A percentile compares a stretch with the other conserved stretches of the same genome.
Conservation (phyloP, 768 basidiomycete species). For the Amanita muscaria region DNA sequence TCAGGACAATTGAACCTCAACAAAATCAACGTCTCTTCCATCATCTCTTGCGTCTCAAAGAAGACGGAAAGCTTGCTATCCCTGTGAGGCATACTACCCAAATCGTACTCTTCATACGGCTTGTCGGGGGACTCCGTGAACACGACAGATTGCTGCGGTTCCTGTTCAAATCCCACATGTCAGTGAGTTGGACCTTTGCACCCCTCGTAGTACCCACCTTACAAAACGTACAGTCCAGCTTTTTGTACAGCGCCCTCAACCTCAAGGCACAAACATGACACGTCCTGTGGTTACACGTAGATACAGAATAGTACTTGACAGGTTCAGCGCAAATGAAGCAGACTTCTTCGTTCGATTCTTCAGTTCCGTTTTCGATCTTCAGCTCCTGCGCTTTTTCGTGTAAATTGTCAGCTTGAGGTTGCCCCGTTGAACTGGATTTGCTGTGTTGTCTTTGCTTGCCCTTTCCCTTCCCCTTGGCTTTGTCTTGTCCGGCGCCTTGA, state of each 20-base stretch:
- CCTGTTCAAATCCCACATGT: too few relatives aligned
- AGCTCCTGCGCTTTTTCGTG: neutral
- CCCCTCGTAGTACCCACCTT: constrained; percentile 47
- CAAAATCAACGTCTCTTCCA: constrained; percentile 88
- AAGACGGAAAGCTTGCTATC: constrained; percentile 68
- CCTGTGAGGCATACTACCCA: constrained; percentile 49
- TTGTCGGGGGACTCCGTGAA: constrained; percentile 63
- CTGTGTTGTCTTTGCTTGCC: neutral
- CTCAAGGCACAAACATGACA: constrained; percentile 92
- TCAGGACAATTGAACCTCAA: constrained; percentile 95
- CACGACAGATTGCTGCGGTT: constrained; percentile 64
- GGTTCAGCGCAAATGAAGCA: constrained; percentile 97
- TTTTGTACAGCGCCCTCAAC: constrained; percentile 88
- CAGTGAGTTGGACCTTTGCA: neutral
- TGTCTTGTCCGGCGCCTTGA: neutral
- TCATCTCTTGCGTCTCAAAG: constrained; percentile 89
- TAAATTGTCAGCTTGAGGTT: neutral
- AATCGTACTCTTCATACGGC: constrained; percentile 49
- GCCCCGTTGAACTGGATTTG: neutral
- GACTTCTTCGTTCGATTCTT: constrained; percentile 27
- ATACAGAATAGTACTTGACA: constrained; percentile 82
- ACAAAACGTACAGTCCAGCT: constrained; percentile 90
- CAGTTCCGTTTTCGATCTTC: neutral
- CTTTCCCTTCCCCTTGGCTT: neutral
- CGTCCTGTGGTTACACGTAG: constrained; percentile 88